A percentile compares a stretch with the other conserved stretches of the same genome.
Conservation (phyloP, 345 rosid genomes). For the Gossypium arboreum region DNA sequence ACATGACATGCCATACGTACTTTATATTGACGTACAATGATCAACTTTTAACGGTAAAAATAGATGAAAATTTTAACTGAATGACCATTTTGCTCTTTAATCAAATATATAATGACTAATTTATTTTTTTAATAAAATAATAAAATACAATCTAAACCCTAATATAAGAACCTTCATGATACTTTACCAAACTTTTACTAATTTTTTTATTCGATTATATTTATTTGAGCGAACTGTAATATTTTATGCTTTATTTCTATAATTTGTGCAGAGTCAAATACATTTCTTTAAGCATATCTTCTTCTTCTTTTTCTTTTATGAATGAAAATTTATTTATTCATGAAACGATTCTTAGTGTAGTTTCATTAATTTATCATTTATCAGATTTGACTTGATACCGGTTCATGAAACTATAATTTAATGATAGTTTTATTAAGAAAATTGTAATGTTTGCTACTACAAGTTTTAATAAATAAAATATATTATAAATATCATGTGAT, state of each 20-base stretch:
- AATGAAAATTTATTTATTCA: background rate
- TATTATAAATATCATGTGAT: too few relatives aligned
- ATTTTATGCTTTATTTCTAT: background rate
- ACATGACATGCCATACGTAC: rapidly evolving
- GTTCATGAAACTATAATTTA: background rate
- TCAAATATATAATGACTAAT: too few relatives aligned
- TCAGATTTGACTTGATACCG: background rate
- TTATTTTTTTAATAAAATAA: too few relatives aligned
- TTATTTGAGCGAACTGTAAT: too few relatives aligned
- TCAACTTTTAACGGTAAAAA: too few relatives aligned
- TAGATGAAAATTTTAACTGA: too few relatives aligned
- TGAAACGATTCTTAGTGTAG: background rate
- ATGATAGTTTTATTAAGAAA: background rate
- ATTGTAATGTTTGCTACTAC: background rate
- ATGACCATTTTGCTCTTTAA: too few relatives aligned
- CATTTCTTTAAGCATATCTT: background rate
- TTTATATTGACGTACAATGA: too few relatives aligned
- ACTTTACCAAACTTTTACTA: too few relatives aligned
- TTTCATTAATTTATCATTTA: background rate
- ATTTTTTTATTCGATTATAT: too few relatives aligned
- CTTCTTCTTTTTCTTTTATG: background rate
- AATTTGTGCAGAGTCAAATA: background rate
- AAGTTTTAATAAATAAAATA: background rate
- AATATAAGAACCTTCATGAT: rapidly evolving
- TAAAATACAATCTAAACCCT: too few relatives aligned